Conservation (phyloP, 495 filamentous ascomycete species). For the Aspergillus cavernicola region DNA sequence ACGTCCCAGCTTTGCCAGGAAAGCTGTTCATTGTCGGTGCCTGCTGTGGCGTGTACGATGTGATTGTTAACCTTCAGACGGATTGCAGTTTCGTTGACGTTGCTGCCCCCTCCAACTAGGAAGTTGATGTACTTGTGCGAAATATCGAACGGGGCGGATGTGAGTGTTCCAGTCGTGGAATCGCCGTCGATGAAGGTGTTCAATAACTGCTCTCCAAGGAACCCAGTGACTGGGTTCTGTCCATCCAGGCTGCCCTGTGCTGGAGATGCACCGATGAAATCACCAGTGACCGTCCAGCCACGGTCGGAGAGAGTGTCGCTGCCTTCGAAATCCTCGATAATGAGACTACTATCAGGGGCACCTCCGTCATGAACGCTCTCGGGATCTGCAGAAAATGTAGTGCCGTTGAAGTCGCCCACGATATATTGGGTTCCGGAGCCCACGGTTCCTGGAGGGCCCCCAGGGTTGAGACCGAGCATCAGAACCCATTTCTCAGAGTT, state of each 20-base stretch:
- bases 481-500: conserved; percentile 19
- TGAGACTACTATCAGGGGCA: not conserved
- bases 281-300: conserved; percentile 2
- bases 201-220: not conserved
- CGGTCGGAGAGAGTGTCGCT: not conserved
- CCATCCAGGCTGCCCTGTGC: not conserved
- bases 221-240: not conserved
- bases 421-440: conserved; percentile 40
- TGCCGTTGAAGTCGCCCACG: conserved; percentile 35
- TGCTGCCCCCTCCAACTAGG: not conserved
- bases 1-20: conserved; percentile 6
- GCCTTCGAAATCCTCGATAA: conserved; percentile 2
- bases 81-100: conserved; percentile 3
- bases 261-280: not conserved
- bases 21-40: not conserved
- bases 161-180: not conserved
- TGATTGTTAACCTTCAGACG: not conserved
- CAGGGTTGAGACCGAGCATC: conserved; percentile 51
- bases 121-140: conserved; percentile 5
- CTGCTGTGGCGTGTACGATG: not conserved
- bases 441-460: conserved; percentile 46
- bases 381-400: conserved; percentile 17
- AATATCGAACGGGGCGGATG: not conserved
- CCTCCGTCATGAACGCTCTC: conserved; percentile 17
- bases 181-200: not conserved